A percentile compares a stretch with the other conserved stretches of the same genome.
Conservation (phyloP, 169 alveolate genomes). For the Plasmodium vinckei region DNA sequence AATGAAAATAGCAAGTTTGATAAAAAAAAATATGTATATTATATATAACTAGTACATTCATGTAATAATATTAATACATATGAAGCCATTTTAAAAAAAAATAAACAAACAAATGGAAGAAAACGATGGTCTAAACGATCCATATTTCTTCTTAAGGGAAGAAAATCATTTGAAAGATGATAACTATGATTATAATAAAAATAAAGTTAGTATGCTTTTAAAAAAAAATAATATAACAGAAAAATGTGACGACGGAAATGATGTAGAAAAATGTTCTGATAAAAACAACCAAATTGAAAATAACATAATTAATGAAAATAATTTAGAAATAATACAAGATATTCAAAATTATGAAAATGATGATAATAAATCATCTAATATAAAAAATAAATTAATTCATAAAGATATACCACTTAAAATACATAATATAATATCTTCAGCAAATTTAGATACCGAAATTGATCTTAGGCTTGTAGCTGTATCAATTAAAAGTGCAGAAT, state of each 20-base stretch:
- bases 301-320: no score
- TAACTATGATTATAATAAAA: background rate
- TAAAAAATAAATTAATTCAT: constrained; percentile 58
- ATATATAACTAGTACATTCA: no score
- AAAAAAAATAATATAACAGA: background rate
- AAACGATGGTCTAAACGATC: background rate
- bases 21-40: no score
- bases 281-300: no score
- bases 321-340: no score
- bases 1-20: no score
- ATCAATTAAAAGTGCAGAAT: constrained; percentile 97
- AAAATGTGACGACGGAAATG: background rate
- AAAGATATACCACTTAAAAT: constrained; percentile 87
- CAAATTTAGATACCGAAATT: constrained; percentile 90
- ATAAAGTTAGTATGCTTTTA: background rate
- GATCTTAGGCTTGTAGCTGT: constrained; percentile 95
- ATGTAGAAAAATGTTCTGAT: constrained; percentile 4
- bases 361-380: background rate
- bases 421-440: constrained; percentile 97
- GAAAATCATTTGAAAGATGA: background rate
- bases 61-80: no score
- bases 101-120: no score
- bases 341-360: no score
- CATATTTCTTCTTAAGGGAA: background rate
- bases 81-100: no score